phyloP scores from a whole-genome alignment of 2,329 filamentous ascomycete genomes.

The Penicillium freii region DNA sequence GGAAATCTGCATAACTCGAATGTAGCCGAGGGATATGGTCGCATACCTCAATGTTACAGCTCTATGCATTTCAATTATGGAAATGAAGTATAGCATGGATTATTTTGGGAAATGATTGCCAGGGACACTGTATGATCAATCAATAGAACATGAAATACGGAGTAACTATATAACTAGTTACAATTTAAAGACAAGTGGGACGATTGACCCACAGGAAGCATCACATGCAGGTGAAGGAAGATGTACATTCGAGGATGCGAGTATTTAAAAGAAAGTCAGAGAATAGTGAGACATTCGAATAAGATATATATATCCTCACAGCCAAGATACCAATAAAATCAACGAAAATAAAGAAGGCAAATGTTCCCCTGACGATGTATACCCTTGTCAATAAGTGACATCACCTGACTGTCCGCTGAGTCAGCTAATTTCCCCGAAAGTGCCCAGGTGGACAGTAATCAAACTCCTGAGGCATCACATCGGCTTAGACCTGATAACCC shows the following conservation, averaged over 20 bases:
- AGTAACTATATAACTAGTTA: too few relatives aligned
- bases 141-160: neutral
- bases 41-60: neutral
- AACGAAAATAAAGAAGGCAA: neutral
- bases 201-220: neutral
- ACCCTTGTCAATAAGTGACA: conserved; percentile 24
- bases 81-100: neutral
- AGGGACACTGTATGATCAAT: neutral
- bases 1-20: neutral
- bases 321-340: neutral
- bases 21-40: neutral
- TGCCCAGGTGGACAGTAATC: conserved; percentile 18
- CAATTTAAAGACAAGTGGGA: neutral
- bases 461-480: conserved; percentile 23
- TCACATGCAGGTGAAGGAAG: conserved; percentile 1
- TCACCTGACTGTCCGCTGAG: conserved; percentile 33
- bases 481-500: conserved; percentile 20
- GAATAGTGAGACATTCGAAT: neutral
- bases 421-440: conserved; percentile 17
- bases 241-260: neutral
- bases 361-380: neutral
- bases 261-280: neutral
- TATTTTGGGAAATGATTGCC: neutral
- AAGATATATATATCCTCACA: neutral
- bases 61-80: neutral